Conservation (phyloP, 2,329 filamentous ascomycete species). For the Cladosporium phlei region DNA sequence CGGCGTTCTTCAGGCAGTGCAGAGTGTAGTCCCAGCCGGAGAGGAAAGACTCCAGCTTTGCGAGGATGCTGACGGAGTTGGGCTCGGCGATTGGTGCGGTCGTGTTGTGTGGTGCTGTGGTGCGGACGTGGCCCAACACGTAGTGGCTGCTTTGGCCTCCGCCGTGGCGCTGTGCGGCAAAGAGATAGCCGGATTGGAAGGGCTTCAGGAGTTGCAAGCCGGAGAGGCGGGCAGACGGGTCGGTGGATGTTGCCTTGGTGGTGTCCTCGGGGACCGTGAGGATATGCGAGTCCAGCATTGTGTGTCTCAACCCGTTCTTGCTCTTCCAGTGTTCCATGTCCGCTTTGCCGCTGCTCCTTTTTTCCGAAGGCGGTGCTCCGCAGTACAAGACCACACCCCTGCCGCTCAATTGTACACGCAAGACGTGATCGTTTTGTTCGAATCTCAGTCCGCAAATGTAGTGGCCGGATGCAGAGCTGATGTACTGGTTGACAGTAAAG, state of each 20-base stretch:
- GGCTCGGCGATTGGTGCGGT: slow-evolving; percentile 20
- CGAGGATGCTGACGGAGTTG: slow-evolving; percentile 24
- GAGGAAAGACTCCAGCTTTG: slow-evolving; percentile 28
- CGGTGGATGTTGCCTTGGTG: slow-evolving; percentile 1
- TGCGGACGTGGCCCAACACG: slow-evolving; percentile 27
- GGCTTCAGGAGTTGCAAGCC: slow-evolving; percentile 30
- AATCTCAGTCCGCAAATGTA: slow-evolving; percentile 34
- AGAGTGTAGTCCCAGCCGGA: slow-evolving; percentile 27
- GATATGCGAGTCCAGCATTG: slow-evolving; percentile 29
- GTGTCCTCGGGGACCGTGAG: slow-evolving; percentile 14
- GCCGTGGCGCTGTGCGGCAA: slow-evolving; percentile 29
- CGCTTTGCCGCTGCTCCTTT: slow-evolving; percentile 12
- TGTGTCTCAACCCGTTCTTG: slow-evolving; percentile 27
- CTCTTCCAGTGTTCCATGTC: slow-evolving; percentile 31
- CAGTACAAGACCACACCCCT: slow-evolving; percentile 33
- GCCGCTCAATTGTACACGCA: slow-evolving; percentile 30
- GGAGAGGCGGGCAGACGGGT: slow-evolving; percentile 20
- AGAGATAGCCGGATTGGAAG: slow-evolving; percentile 26
- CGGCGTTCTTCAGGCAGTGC: slow-evolving; percentile 15
- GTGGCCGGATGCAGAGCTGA: slow-evolving; percentile 30
- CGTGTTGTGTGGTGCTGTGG: slow-evolving; percentile 15
- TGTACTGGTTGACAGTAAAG: slow-evolving; percentile 29
- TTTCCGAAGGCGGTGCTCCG: slow-evolving; percentile 23
- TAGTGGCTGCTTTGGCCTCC: slow-evolving; percentile 27
- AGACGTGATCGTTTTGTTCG: slow-evolving; percentile 29